Evolutionary conservation across 345 rosid species (phyloP), one percentile per base, ranked within the genome.

Genomic region (Arabis hirsuta): DNA sequence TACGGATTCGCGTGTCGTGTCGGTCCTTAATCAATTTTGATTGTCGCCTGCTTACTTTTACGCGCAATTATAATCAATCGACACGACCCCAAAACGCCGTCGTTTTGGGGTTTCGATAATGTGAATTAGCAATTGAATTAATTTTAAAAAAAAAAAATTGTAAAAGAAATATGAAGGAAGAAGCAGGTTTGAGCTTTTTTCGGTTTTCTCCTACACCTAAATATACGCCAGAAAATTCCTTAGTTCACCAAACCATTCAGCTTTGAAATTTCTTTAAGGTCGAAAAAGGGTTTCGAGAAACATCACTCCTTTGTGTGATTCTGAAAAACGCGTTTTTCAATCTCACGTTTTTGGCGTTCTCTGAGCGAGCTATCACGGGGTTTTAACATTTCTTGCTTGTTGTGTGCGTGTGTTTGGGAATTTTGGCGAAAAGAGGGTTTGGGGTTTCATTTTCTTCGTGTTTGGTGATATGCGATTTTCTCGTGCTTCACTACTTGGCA

Each of bases 341-440:
- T 45, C 62, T 34, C 70, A 60, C 61, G 44, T 36, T 67, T 70
- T 73, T 54, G 61, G 34, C 38, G 13, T 47, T 39, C 7, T 58
- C 65, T 58, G 65, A 13, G 24, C 2, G 41, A 41, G 60, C 76
- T 71, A 73, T 81, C 81, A 77, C 76, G 59, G 67, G 74, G 55
- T 72, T 72, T 42, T 73, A 56, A 56, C 58, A 44, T n/a, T 22
- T 22, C 32, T 45, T 4, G 31, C 42, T 47, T 19, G 27, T 55
- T 67, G 13, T 70, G 9, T 56, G 4, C 12, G 51, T 42, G 27
- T 42, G 9, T 43, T 39, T 55, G 22, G 13, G 44, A 29, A 19
- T 56, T 68, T 31, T 19, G 7, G 42, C 41, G 16, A 22, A 31
- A 31, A 36, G 11, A 12, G 51, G 29, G 4, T 36, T 62, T 43